Conservation (phyloP, 768 basidiomycete species). For the Lactarius evosmus region DNA sequence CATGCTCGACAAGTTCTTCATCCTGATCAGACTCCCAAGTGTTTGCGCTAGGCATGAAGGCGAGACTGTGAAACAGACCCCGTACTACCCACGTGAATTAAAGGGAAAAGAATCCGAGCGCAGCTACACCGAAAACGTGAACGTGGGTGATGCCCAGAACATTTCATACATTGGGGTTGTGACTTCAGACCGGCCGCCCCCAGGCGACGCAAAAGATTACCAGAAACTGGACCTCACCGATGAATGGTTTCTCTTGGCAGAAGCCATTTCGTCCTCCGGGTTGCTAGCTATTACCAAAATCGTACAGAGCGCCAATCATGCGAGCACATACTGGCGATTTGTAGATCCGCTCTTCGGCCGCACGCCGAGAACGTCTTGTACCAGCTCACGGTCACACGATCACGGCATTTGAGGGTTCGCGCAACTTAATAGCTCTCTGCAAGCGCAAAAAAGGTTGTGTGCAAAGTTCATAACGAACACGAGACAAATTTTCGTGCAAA, state of each 20-base stretch:
- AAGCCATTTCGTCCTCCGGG: background rate
- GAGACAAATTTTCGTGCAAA: background rate
- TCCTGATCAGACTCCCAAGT: background rate
- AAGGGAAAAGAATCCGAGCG: background rate
- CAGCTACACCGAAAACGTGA: background rate
- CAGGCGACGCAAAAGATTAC: background rate
- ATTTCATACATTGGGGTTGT: background rate
- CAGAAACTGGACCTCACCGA: background rate
- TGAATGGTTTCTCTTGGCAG: slow-evolving; percentile 5
- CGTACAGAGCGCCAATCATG: background rate
- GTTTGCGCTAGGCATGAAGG: background rate
- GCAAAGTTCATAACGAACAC: no score
- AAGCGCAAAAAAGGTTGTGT: background rate
- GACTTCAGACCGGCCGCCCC: background rate
- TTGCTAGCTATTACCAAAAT: background rate
- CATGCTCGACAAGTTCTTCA: slow-evolving; percentile 4
- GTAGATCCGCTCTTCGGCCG: no score
- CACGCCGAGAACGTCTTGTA: no score
- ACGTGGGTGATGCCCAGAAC: background rate
- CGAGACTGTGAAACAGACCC: background rate
- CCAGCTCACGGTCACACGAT: background rate
- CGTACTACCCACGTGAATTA: background rate
- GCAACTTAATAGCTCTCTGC: background rate
- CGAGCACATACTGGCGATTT: no score
- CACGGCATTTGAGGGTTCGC: no score